These are phyloP conservation scores for Begonia loranthoides DNA, from an alignment of 306 rosid species.

Conservation along the genomic window DNA sequence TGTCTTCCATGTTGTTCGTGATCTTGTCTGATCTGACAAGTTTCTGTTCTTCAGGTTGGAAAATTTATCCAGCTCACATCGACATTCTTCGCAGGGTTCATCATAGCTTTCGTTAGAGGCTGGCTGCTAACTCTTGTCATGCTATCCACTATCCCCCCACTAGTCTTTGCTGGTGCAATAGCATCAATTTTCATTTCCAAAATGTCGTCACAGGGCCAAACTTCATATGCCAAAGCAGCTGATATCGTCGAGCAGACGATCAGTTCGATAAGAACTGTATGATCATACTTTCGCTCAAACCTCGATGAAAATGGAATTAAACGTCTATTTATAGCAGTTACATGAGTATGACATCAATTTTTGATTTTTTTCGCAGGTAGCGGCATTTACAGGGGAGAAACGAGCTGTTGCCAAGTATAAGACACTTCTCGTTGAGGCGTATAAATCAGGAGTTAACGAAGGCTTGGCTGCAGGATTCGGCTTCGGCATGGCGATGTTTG, in stretches of 20 bases:
- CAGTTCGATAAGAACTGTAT: slow-evolving; percentile 19
- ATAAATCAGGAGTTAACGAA: slow-evolving; percentile 12
- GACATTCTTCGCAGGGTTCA: slow-evolving; percentile 15
- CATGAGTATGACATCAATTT: neutral
- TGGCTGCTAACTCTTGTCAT: slow-evolving; percentile 18
- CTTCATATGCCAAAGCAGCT: slow-evolving; percentile 14
- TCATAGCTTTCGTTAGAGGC: slow-evolving; percentile 13
- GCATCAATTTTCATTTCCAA: slow-evolving; percentile 2
- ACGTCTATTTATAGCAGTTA: too few relatives aligned
- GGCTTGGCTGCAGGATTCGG: slow-evolving; percentile 14
- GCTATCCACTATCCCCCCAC: slow-evolving; percentile 9
- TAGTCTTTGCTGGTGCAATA: slow-evolving; percentile 5
- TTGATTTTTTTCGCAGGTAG: slow-evolving; percentile 4
- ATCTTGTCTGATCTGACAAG: neutral
- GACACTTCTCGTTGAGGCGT: slow-evolving; percentile 3
- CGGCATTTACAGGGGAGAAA: slow-evolving; percentile 22
- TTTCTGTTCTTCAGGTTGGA: slow-evolving; percentile 14
- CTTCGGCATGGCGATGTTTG: neutral
- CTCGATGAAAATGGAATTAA: too few relatives aligned
- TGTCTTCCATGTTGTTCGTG: too few relatives aligned
- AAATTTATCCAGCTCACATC: slow-evolving; percentile 13
- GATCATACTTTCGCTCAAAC: neutral
- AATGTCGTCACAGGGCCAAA: slow-evolving; percentile 11
- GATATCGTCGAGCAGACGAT: slow-evolving; percentile 22
- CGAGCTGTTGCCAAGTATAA: slow-evolving; percentile 9